phyloP scores from a whole-genome alignment of 2,329 filamentous ascomycete species.

The Bimuria novae-zelandiae region DNA sequence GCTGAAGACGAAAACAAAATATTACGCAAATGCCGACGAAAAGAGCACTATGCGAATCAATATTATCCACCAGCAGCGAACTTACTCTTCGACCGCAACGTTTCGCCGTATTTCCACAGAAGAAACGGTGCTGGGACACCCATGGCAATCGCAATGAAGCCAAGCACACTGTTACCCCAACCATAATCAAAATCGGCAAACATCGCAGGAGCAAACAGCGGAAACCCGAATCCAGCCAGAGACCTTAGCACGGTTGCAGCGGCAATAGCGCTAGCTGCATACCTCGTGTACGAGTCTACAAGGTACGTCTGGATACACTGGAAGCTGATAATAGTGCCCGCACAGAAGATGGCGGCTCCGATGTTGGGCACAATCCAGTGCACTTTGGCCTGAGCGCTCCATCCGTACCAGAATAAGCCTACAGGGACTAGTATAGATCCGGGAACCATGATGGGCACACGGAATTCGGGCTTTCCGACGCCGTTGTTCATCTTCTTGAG shows the following conservation, averaged over 20 bases:
- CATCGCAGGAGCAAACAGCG: slow-evolving; percentile 50
- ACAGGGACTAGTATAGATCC: slow-evolving; percentile 58
- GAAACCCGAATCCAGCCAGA: slow-evolving; percentile 52
- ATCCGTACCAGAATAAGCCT: slow-evolving; percentile 63
- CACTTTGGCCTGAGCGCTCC: slow-evolving; percentile 54
- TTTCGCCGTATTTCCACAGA: slow-evolving; percentile 57
- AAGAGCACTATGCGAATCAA: not conserved
- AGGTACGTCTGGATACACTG: slow-evolving; percentile 53
- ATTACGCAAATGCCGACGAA: not conserved
- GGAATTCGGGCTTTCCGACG: slow-evolving; percentile 60
- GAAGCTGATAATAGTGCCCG: slow-evolving; percentile 51
- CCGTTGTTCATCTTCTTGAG: slow-evolving; percentile 53
- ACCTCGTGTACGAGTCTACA: slow-evolving; percentile 52
- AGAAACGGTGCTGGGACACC: slow-evolving; percentile 56
- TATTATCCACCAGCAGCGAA: slow-evolving; percentile 50
- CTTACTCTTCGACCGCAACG: slow-evolving; percentile 52
- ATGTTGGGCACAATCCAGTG: slow-evolving; percentile 63
- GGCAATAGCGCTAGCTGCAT: slow-evolving; percentile 52
- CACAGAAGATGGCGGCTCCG: slow-evolving; percentile 56
- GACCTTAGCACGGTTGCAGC: slow-evolving; percentile 51
- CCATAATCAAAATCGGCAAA: slow-evolving; percentile 48
- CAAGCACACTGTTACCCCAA: slow-evolving; percentile 49
- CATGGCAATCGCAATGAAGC: slow-evolving; percentile 41
- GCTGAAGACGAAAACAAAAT: not conserved
- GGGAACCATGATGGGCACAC: slow-evolving; percentile 63